phyloP scores from a whole-genome alignment of 441 rosid species.

The Populus hybrid region DNA sequence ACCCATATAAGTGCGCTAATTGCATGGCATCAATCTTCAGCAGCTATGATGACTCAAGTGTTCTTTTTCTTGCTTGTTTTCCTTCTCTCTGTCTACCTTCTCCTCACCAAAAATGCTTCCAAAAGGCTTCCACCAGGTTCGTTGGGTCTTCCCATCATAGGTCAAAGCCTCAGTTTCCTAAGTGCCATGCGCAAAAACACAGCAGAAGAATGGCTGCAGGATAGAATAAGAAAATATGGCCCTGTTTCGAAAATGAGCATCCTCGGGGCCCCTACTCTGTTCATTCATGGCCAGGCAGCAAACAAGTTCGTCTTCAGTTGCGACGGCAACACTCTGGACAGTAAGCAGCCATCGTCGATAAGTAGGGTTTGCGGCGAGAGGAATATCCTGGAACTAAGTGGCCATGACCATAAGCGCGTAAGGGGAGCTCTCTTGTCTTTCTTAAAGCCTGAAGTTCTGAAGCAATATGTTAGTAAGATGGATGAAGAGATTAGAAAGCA shows the following conservation, averaged over 20 bases:
- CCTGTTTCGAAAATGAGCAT: conserved; percentile 31
- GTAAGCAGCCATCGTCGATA: conserved; percentile 24
- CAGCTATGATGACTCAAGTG: no score
- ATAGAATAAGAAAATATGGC: conserved; percentile 30
- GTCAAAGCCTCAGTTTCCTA: conserved; percentile 29
- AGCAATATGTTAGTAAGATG: conserved; percentile 30
- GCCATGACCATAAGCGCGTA: conserved; percentile 33
- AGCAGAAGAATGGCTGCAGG: conserved; percentile 27
- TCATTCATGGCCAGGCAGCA: conserved; percentile 38
- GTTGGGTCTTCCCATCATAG: conserved; percentile 22
- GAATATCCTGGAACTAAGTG: conserved; percentile 28
- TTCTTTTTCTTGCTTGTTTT: neutral
- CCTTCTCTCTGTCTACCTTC: conserved; percentile 10
- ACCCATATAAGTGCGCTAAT: no score
- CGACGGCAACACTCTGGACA: conserved; percentile 5
- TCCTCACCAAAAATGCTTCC: conserved; percentile 2
- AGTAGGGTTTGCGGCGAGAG: conserved; percentile 23
- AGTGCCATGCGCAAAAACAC: conserved; percentile 23
- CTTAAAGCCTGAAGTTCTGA: conserved; percentile 36
- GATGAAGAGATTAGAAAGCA: conserved; percentile 27
- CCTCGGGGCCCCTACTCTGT: conserved; percentile 26
- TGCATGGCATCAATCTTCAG: no score
- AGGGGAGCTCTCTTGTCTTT: conserved; percentile 36
- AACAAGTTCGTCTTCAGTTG: conserved; percentile 38
- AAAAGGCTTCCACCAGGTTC: conserved; percentile 33